Evolutionary conservation across 1,139 yeast species (phyloP).

Genomic region (Diutina siamensis): DNA sequence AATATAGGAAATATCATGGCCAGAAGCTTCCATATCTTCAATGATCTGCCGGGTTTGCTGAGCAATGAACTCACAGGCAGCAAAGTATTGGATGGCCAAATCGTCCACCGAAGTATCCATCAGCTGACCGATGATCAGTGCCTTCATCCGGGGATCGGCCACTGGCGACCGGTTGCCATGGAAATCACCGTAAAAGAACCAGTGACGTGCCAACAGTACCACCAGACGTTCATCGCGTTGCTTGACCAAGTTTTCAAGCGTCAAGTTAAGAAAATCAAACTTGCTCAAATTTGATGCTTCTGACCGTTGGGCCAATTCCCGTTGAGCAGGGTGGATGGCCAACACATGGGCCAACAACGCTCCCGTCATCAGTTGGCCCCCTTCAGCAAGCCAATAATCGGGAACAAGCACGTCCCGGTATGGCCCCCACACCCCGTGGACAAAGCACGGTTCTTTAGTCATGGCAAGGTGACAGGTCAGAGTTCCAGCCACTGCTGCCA

Average conservation of each 20-base stretch:
- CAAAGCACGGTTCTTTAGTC: constrained; percentile 78
- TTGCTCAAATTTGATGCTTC: constrained; percentile 58
- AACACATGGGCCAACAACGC: constrained; percentile 86
- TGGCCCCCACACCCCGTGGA: constrained; percentile 98
- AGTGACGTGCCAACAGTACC: constrained; percentile 69
- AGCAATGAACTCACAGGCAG: constrained; percentile 94
- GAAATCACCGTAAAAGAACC: constrained; percentile 90
- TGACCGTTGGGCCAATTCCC: constrained; percentile 52
- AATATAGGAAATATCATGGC: constrained; percentile 64
- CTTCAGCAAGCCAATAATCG: constrained; percentile 94
- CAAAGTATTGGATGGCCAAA: constrained; percentile 75
- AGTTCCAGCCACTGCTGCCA: constrained; percentile 98
- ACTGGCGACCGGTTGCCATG: constrained; percentile 96
- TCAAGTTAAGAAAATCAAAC: constrained; percentile 72
- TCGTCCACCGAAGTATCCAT: constrained; percentile 84
- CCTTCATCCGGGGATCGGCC: constrained; percentile 89
- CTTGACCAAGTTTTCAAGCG: constrained; percentile 55
- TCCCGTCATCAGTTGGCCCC: constrained; percentile 97
- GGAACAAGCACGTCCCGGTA: constrained; percentile 86
- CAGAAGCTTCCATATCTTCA: constrained; percentile 68
- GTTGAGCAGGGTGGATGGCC: constrained; percentile 79
- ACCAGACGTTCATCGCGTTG: constrained; percentile 53
- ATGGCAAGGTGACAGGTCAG: constrained; percentile 92
- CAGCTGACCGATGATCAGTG: constrained; percentile 84
- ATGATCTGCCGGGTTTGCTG: constrained; percentile 95